These are phyloP conservation scores for Mycosphaerella sp. DNA, from an alignment of 2,329 filamentous ascomycete genomes.

Conservation along the genomic window DNA sequence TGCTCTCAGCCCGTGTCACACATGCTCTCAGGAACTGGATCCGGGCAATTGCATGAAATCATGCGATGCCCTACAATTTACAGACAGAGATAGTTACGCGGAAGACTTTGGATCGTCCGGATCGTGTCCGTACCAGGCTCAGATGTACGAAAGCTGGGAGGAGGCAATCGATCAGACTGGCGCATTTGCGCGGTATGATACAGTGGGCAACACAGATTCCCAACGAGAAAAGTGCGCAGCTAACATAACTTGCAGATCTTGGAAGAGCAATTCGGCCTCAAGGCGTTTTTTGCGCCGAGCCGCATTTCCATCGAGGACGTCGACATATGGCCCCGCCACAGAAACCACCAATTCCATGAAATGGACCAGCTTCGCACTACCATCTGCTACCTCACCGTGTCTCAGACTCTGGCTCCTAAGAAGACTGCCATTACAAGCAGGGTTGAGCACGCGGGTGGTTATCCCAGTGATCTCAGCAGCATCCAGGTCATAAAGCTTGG, in stretches of 20 bases:
- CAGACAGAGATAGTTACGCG: too few species aligned
- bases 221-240: too few species aligned
- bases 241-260: constrained; percentile 13
- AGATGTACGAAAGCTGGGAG: constrained; percentile 11
- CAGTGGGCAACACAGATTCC: background rate
- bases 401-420: background rate
- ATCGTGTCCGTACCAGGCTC: too few species aligned
- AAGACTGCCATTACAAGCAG: constrained; percentile 5
- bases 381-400: constrained; percentile 17
- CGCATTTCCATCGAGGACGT: background rate
- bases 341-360: constrained; percentile 11
- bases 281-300: constrained; percentile 12
- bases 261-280: constrained; percentile 17
- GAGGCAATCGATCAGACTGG: constrained; percentile 3
- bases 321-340: constrained; percentile 11
- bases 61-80: background rate
- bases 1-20: background rate
- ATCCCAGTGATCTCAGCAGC: constrained; percentile 1
- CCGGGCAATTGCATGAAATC: constrained; percentile 2
- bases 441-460: background rate
- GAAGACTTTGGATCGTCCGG: too few species aligned
- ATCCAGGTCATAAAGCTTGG: background rate
- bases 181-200: background rate
- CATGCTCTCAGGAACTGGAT: constrained; percentile 1
- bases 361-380: constrained; percentile 13